Base-by-base conservation (phyloP, 169 alveolate species). In the Amoebophrya sp. region DNA sequence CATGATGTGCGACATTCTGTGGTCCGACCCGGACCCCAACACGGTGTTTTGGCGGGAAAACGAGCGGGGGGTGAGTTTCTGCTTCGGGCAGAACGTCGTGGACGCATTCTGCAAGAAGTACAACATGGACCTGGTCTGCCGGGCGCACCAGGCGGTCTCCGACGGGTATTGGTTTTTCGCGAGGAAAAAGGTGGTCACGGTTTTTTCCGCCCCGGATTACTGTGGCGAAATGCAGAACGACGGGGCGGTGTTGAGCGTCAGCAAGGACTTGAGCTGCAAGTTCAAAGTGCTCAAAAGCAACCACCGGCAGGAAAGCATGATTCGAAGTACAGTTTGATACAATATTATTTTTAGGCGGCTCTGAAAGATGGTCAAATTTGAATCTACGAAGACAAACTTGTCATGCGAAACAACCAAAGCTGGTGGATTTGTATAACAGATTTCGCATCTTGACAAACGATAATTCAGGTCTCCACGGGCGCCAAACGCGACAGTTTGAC, bases 91-190 rank as follows among this genome's bases (percentile, higher is more conserved):
- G 77, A 99, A 97, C 89, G 97, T 98, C 39, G 99, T 98, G 23
- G 96, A 96, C 90, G 97, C 96, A 40, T 97, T 97, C 93, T 96
- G 97, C 23, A 97, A 97, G 91, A 97, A 97, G 91, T 99, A 97
- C 93, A 99, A 98, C 92, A 94, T 98, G 90, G 99, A 98, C 94
- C 96, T 98, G 41, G 97, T 98, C 39, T 98, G 99, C 93, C 96
- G 99, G 92, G 99, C 99, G n/a, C 99, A 98, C 94, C 98, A 97
- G 94, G 98, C 97, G 66, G 99, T 98, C 40, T 99, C 97, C 93
- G 99, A 98, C 94, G 99, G 99, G 32, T 98, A 98, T 92, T 99
- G 98, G 95, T 98, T 98, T 95, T 98, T 98, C 94, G 98, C 99
- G 32, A 97, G 97, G 93, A 95, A 99, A 53, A 96, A 97, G 94